phyloP scores from a whole-genome alignment of 768 basidiomycete genomes.

The Hirschioporus abietinus region DNA sequence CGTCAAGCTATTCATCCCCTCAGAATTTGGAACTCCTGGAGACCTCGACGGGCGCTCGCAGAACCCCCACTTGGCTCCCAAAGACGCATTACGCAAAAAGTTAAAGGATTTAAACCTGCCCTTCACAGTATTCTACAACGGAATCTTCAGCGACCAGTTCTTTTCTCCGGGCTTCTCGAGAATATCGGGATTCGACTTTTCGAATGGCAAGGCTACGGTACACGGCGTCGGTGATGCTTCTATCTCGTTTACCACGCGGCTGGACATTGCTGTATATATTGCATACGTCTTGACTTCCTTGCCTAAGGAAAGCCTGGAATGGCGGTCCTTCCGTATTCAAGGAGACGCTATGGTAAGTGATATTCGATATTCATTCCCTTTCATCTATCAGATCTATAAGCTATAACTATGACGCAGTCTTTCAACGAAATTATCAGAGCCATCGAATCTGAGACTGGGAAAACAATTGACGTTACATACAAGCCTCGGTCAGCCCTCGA shows the following conservation, averaged over 20 bases:
- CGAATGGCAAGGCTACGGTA: conserved; percentile 13
- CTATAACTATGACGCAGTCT: conserved; percentile 1
- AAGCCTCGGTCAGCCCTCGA: conserved; percentile 10
- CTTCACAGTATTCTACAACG: conserved; percentile 16
- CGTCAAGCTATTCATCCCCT: conserved; percentile 27
- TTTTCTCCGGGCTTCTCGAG: conserved; percentile 10
- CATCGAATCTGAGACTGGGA: conserved; percentile 17
- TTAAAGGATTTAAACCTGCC: conserved; percentile 16
- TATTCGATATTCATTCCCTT: no score
- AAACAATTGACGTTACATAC: conserved; percentile 15
- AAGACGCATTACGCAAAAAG: conserved; percentile 4
- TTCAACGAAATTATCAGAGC: conserved; percentile 17
- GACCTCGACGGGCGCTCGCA: background rate
- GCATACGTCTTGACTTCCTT: conserved; percentile 14
- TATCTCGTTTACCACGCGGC: conserved; percentile 13
- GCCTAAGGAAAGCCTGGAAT: conserved; percentile 9
- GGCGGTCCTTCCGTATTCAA: conserved; percentile 7
- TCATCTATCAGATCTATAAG: background rate
- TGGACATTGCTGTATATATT: conserved; percentile 19
- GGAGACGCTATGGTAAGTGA: conserved; percentile 11
- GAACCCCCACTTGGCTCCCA: background rate
- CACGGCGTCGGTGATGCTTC: conserved; percentile 13
- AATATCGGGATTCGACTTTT: conserved; percentile 10
- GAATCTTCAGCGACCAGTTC: conserved; percentile 8
- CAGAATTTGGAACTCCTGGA: conserved; percentile 21